Evolutionary conservation across 192 early-diverging fungal species (phyloP).

Genomic region (Paraglomus occultum): DNA sequence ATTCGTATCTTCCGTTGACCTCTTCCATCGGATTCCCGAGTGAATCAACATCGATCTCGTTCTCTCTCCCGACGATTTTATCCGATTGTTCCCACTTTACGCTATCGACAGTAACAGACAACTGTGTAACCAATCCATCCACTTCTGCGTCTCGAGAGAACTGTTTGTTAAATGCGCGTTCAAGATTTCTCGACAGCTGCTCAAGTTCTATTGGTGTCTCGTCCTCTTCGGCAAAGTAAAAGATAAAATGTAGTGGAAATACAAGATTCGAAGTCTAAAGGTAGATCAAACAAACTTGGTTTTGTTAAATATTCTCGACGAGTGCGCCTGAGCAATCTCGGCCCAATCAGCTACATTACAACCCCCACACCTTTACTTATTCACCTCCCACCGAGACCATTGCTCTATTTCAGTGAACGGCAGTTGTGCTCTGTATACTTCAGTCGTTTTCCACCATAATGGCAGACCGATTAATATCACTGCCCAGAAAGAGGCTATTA

Average conservation of each 20-base stretch:
- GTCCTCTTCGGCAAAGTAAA: constrained; percentile 9
- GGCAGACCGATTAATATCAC: constrained; percentile 65
- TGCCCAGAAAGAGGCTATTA: constrained; percentile 51
- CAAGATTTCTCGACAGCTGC: no score
- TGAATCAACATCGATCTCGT: no score
- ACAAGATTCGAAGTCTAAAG: constrained; percentile 33
- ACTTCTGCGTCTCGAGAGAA: no score
- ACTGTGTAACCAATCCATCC: no score
- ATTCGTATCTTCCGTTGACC: constrained; percentile 36
- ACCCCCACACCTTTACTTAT: neutral
- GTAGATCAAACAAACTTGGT: neutral
- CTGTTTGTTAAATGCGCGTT: no score
- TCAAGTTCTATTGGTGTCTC: no score
- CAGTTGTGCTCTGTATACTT: constrained; percentile 73
- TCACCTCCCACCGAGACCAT: constrained; percentile 53
- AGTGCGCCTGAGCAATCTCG: neutral
- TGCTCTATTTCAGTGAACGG: constrained; percentile 60
- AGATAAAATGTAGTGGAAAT: constrained; percentile 31
- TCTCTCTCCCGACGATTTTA: no score
- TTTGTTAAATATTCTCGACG: constrained; percentile 1
- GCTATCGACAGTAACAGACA: no score
- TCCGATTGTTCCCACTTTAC: no score
- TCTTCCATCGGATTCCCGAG: no score
- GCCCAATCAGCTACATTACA: neutral
- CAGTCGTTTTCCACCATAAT: constrained; percentile 80